These are phyloP conservation scores for Oxytropis ochrocephala DNA, from an alignment of 306 rosid genomes.

Conservation along the genomic window DNA sequence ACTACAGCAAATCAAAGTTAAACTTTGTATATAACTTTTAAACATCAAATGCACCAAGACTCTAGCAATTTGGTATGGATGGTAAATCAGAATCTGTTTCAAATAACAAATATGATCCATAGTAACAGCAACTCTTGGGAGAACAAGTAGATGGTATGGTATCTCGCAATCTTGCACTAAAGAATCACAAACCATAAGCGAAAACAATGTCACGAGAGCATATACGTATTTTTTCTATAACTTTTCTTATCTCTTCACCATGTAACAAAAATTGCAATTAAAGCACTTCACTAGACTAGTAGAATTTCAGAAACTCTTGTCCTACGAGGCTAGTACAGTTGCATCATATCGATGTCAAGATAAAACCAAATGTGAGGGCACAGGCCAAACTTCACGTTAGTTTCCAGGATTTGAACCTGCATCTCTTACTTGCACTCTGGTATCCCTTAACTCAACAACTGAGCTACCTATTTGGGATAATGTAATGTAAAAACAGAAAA, in stretches of 20 bases:
- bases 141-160: background rate
- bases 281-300: background rate
- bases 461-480: no score
- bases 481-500: no score
- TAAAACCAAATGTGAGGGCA: background rate
- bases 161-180: conserved; percentile 6
- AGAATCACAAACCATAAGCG: background rate
- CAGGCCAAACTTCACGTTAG: background rate
- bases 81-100: background rate
- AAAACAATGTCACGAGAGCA: background rate
- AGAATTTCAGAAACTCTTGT: background rate
- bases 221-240: background rate
- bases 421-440: no score
- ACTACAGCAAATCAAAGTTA: no score
- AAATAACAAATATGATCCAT: background rate
- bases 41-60: background rate
- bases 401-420: no score
- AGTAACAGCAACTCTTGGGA: background rate
- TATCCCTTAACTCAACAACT: no score
- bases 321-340: background rate
- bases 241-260: background rate
- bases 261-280: background rate
- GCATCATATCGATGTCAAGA: background rate
- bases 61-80: background rate
- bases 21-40: background rate